Percentiles rank a stretch among this genome's conserved stretches.
These are phyloP conservation scores for Tagetes patula DNA, from an alignment of 129 eudicot genomes.

Conservation along the genomic window DNA sequence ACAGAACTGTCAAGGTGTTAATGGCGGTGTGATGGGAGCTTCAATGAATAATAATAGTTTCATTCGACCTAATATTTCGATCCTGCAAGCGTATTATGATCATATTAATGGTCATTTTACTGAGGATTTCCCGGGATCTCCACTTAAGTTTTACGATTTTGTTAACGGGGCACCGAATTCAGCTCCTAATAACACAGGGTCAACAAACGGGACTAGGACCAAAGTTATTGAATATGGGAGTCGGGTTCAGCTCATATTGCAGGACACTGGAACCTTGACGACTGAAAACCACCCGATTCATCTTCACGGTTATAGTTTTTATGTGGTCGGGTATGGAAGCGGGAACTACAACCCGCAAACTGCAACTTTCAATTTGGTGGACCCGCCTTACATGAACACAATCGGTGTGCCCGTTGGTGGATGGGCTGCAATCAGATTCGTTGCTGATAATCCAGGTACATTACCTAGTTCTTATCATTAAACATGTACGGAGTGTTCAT, in stretches of 20 bases:
- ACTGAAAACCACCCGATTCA: conserved; percentile 85
- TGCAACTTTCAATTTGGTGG: conserved; percentile 57
- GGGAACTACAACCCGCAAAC: conserved; percentile 67
- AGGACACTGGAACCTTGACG: conserved; percentile 68
- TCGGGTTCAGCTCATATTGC: conserved; percentile 62
- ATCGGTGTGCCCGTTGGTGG: conserved; percentile 86
- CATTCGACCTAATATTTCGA: conserved; percentile 53
- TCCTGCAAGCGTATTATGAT: conserved; percentile 59
- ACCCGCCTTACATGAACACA: conserved; percentile 79
- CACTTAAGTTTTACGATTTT: conserved; percentile 64
- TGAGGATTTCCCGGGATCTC: conserved; percentile 62
- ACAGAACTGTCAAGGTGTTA: conserved; percentile 50
- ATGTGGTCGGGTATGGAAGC: conserved; percentile 70
- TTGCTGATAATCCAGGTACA: conserved; percentile 80
- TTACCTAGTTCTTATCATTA: neutral
- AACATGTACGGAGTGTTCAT: neutral
- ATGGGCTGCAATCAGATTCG: conserved; percentile 76
- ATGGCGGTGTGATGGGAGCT: conserved; percentile 73
- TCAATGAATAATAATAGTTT: conserved; percentile 74
- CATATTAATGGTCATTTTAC: conserved; percentile 50
- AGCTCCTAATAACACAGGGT: conserved; percentile 58
- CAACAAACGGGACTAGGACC: conserved; percentile 55
- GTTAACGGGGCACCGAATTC: conserved; percentile 80
- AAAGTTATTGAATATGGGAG: conserved; percentile 71
- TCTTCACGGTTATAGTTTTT: conserved; percentile 75